Conservation (phyloP, 495 filamentous ascomycete species). For the Penicillium angulare region DNA sequence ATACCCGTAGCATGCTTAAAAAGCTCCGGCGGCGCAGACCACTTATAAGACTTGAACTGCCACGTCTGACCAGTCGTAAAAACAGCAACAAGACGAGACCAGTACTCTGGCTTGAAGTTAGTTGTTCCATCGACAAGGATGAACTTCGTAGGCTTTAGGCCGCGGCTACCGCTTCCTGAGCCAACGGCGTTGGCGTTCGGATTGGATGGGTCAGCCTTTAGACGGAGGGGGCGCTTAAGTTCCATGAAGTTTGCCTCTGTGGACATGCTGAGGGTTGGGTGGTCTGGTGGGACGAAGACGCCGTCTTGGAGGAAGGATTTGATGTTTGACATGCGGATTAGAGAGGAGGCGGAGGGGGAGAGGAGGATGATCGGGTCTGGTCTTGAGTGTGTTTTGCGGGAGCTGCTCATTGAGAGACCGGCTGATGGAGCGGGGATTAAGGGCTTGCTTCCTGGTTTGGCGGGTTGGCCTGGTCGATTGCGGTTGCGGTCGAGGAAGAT, state of each 20-base stretch:
- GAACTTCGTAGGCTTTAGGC: slow-evolving; percentile 77
- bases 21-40: slow-evolving; percentile 82
- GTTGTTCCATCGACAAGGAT: slow-evolving; percentile 86
- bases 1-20: slow-evolving; percentile 85
- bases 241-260: slow-evolving; percentile 75
- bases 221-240: slow-evolving; percentile 73
- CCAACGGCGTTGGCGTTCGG: slow-evolving; percentile 24
- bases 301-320: slow-evolving; percentile 91
- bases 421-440: slow-evolving; percentile 42
- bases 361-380: slow-evolving; percentile 96
- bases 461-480: slow-evolving; percentile 36
- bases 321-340: slow-evolving; percentile 96
- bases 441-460: slow-evolving; percentile 42
- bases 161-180: slow-evolving; percentile 35
- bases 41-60: slow-evolving; percentile 99
- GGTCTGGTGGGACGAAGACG: slow-evolving; percentile 74
- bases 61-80: slow-evolving; percentile 98
- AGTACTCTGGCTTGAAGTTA: slow-evolving; percentile 97
- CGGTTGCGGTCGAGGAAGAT: slow-evolving; percentile 70
- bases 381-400: slow-evolving; percentile 56
- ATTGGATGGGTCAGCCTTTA: slow-evolving; percentile 47
- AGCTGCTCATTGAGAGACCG: slow-evolving; percentile 35
- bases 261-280: slow-evolving; percentile 54
- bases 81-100: slow-evolving; percentile 91
- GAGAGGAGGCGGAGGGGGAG: slow-evolving; percentile 94